Evolutionary conservation across 2,329 filamentous ascomycete genomes (phyloP).

Genomic region (Dactylonectria estremocensis): DNA sequence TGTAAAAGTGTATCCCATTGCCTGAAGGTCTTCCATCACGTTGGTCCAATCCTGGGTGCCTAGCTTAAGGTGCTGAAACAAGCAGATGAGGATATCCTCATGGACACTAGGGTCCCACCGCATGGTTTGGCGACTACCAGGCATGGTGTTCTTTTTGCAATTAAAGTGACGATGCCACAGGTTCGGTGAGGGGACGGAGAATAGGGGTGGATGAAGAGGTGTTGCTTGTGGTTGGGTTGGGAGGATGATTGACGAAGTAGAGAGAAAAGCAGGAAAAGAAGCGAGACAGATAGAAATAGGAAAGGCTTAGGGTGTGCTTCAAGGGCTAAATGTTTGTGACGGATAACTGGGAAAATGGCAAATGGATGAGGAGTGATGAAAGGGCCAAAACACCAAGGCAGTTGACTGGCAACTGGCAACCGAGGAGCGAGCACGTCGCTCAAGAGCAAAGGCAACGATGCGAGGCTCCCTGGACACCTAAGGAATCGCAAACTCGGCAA

Average conservation of each 20-base stretch:
- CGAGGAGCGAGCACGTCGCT: neutral
- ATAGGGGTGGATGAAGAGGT: conserved; percentile 21
- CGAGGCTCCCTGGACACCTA: neutral
- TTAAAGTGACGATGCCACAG: neutral
- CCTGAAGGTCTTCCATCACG: conserved; percentile 56
- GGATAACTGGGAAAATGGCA: conserved; percentile 5
- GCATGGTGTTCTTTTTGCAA: conserved; percentile 41
- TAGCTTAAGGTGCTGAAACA: conserved; percentile 57
- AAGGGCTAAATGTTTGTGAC: conserved; percentile 8
- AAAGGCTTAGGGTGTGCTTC: conserved; percentile 21
- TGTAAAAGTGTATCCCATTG: conserved; percentile 58
- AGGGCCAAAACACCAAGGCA: neutral
- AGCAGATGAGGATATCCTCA: conserved; percentile 60
- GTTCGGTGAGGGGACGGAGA: neutral
- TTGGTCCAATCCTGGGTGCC: conserved; percentile 50
- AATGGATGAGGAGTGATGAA: conserved; percentile 1
- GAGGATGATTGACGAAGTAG: conserved; percentile 3
- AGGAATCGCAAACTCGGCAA: neutral
- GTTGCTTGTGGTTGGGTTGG: conserved; percentile 1
- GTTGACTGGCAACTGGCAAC: conserved; percentile 5
- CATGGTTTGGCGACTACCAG: conserved; percentile 50
- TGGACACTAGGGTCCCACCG: conserved; percentile 61
- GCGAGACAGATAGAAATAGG: conserved; percentile 11
- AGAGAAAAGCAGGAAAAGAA: conserved; percentile 17
- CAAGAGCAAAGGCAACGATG: conserved; percentile 4